Base-by-base conservation (phyloP, 2,329 filamentous ascomycete genomes). In the Arthrobotrys pseudoclavata region DNA sequence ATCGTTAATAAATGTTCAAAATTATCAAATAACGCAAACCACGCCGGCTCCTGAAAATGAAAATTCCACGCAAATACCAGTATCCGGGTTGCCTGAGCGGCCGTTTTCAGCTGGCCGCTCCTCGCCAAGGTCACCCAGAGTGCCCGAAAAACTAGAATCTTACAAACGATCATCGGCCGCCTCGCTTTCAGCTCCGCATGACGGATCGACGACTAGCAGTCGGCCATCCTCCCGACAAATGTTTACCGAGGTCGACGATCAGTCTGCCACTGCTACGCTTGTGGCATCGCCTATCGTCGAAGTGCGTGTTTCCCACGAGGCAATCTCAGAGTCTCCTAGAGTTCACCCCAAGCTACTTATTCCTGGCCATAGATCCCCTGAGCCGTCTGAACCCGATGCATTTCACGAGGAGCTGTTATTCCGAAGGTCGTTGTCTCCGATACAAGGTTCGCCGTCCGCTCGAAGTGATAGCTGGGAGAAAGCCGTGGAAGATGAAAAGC, bases 21-120 rank as follows among this genome's bases (percentile, higher is more conserved):
- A 76, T 76, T 76, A 76, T 64, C 64, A 76, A 76, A 57, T 76
- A 53, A 69, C 71, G 40, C 71, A 76, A 76, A 76, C 62, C 40
- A 42, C 71, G 71, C 55, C 64, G 55, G 26, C 55, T 37, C 57
- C 48, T 55, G 64, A 69, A 47, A 69, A 76, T 69, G 71, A 76
- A 40, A 76, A 76, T 76, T 76, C 71, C 71, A 69, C 71, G 71
- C 71, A 76, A 76, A 76, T 76, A 48, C 64, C 71, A 69, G 61
- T 52, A 31, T 60, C 68, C 7, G 48, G 57, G 71, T 76, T 76
- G 71, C 34, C 71, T 4, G 64, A 76, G 71, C 71, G 71, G 71
- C 71, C 71, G 71, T 55, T 66, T 69, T 76, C 71, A 64, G 34
- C 22, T 24, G 53, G 48, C n/a, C 55, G 40, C 50, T 18, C 37